Evolutionary conservation across 2,329 filamentous ascomycete species (phyloP), one percentile per base, ranked within the genome.

Genomic region (Aspergillus sp.): DNA sequence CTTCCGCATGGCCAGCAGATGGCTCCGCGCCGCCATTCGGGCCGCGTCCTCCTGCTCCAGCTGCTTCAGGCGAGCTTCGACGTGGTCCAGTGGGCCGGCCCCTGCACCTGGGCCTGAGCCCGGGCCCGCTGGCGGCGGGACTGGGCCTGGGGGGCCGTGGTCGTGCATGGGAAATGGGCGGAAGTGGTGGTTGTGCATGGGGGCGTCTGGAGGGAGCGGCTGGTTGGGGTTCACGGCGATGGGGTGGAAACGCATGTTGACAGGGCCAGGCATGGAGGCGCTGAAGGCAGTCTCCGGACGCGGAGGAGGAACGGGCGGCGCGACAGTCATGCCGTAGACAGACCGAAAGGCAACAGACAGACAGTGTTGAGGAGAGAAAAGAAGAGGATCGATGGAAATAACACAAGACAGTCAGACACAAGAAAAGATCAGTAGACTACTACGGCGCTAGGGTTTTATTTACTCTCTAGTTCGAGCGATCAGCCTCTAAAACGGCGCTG

Each of bases 141-240:
- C 45, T 12, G 37, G 42, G 32, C n/a, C 30, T 24, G 42, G 39
- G 26, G 52, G 51, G 22, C 46, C 47, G 10, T 43, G 44, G 24
- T 55, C 52, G 38, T 52, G 53, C 45, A 54, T 43, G 20, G 44
- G 48, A 36, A 46, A 59, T 26, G 42, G 51, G 36, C 51, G 52
- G 29, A 49, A 58, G 32, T 48, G 47, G 34, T 52, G 53, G 33
- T 45, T 51, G 24, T 55, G 51, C 29, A 57, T 46, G 39, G 52
- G 48, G 30, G 55, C 46, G 5, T 58, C 51, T 24, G 53, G 53
- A 12, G 54, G 52, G 32, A 52, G 48, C 33, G 48, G 41, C 16
- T 50, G 52, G 31, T 53, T 54, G 8, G 58, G 57, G 31, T 61
- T 61, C 48, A 61, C 60, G 33, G 58, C 57, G 43, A 61, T 61